A percentile compares a stretch with the other conserved stretches of the same genome.
These are phyloP conservation scores for Aspergillus sp. DNA, from an alignment of 2,329 filamentous ascomycete genomes.

Conservation along the genomic window DNA sequence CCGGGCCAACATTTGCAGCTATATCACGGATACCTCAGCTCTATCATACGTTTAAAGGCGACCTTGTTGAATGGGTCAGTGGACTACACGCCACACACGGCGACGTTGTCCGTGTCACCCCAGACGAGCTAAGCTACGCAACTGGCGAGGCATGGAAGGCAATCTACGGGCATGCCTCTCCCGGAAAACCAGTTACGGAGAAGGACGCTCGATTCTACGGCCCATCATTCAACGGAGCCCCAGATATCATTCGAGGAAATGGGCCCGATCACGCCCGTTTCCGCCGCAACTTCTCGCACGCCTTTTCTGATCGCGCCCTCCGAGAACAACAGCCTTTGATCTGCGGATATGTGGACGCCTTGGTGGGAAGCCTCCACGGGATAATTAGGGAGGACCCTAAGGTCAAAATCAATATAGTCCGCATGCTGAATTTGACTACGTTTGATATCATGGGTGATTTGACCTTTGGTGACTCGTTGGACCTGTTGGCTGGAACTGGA, in stretches of 20 bases:
- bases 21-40: slow-evolving; percentile 2
- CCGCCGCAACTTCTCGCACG: slow-evolving; percentile 33
- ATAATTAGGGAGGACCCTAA: not conserved
- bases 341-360: slow-evolving; percentile 28
- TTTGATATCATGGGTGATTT: slow-evolving; percentile 21
- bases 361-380: slow-evolving; percentile 21
- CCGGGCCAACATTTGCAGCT: slow-evolving; percentile 9
- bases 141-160: slow-evolving; percentile 31
- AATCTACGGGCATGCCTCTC: slow-evolving; percentile 35
- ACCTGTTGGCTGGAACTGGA: slow-evolving; percentile 5
- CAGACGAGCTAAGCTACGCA: slow-evolving; percentile 40
- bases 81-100: slow-evolving; percentile 27
- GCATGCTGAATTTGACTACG: slow-evolving; percentile 2
- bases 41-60: slow-evolving; percentile 7
- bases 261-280: slow-evolving; percentile 30
- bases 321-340: slow-evolving; percentile 35
- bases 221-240: slow-evolving; percentile 19
- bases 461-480: slow-evolving; percentile 16
- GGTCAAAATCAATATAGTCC: not conserved
- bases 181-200: slow-evolving; percentile 21
- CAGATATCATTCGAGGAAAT: slow-evolving; percentile 28
- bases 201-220: slow-evolving; percentile 26
- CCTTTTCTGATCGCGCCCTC: slow-evolving; percentile 37
- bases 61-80: slow-evolving; percentile 15
- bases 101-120: slow-evolving; percentile 39